Evolutionary conservation across 108 stramenopile genomes (phyloP), one percentile per base, ranked within the genome.

Genomic region (Seminavis robusta): DNA sequence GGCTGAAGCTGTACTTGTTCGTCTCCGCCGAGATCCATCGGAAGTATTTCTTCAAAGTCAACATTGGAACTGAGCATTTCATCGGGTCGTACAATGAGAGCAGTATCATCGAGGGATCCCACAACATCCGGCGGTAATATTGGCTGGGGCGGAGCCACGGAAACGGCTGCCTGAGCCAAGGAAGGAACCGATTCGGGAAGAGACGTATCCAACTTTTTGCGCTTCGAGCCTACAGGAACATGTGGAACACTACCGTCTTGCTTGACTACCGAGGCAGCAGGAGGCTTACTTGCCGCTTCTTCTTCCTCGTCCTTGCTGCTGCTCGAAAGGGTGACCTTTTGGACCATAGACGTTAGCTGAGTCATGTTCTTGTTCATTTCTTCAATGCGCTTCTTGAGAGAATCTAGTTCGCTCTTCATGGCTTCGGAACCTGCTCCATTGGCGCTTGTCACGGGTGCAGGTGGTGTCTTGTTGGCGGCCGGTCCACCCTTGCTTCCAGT

Each of bases 361-460:
- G 88, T 80, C 56, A 92, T 88, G 50, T 87, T 88, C 56, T 86
- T 90, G 16, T 79, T 80, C 86, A 92, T 92, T 33, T 68, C 81
- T 40, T 80, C 80, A 33, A 92, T 79, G 27, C 71, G 73, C 29
- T 83, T 67, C 49, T 81, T 88, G 57, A 92, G 54, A 20, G 62
- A 43, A 0, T 65, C 56, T 17, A 92, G 84, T 75, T 91, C 90
- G 2, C 71, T 59, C 52, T 86, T 80, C 48, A 84, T 63, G 26
- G 54, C 64, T 24, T 60, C 63, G 11, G 61, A 60, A 25, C 63
- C 67, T 48, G 48, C 67, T 0, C 20, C 30, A 13, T 31, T 21
- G 20, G 27, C 56, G 24, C 40, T 25, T 16, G 53, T n/a, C 1
- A 59, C 60, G 32, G 40, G 49, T 23, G 47, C 13, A 43, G 33